phyloP scores from a whole-genome alignment of 2,329 filamentous ascomycete species.

The Sphaceloma murrayae region DNA sequence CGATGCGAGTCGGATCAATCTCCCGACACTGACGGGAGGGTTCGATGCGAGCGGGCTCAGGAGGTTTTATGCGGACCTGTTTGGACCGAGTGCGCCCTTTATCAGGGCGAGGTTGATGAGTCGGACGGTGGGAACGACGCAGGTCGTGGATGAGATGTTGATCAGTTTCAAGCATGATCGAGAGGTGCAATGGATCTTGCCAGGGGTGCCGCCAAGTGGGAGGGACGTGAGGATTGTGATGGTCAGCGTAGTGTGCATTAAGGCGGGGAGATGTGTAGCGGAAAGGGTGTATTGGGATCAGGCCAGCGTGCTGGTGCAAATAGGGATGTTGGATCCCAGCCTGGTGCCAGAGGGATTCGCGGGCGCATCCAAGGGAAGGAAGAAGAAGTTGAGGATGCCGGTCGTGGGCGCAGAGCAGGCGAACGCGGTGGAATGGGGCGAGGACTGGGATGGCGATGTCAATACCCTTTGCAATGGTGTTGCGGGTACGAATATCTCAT shows the following conservation, averaged over 20 bases:
- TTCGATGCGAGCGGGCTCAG: slow-evolving; percentile 34
- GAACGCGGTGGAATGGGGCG: slow-evolving; percentile 38
- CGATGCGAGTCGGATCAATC: slow-evolving; percentile 26
- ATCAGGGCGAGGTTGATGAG: slow-evolving; percentile 47
- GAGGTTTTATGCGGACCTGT: slow-evolving; percentile 49
- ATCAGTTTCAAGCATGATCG: slow-evolving; percentile 48
- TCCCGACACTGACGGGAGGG: slow-evolving; percentile 39
- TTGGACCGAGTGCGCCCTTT: slow-evolving; percentile 43
- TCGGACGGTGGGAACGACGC: slow-evolving; percentile 48
- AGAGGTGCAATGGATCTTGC: slow-evolving; percentile 50
- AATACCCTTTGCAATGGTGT: slow-evolving; percentile 5
- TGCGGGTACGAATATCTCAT: slow-evolving; percentile 2
- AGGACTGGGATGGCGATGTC: slow-evolving; percentile 22
- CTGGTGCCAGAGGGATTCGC: slow-evolving; percentile 39
- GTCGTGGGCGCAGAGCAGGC: slow-evolving; percentile 39
- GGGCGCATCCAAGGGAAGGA: slow-evolving; percentile 24
- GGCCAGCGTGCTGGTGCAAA: slow-evolving; percentile 49
- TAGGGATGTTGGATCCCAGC: slow-evolving; percentile 49
- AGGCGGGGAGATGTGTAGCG: slow-evolving; percentile 44
- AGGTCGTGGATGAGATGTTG: slow-evolving; percentile 53
- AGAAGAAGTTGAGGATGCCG: slow-evolving; percentile 30
- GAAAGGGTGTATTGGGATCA: slow-evolving; percentile 57
- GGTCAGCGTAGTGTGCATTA: slow-evolving; percentile 47
- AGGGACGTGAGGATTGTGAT: slow-evolving; percentile 47
- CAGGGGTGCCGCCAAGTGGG: slow-evolving; percentile 47